These are phyloP conservation scores for Anastatica hierochuntica DNA, from an alignment of 345 rosid genomes.

Conservation along the genomic window DNA sequence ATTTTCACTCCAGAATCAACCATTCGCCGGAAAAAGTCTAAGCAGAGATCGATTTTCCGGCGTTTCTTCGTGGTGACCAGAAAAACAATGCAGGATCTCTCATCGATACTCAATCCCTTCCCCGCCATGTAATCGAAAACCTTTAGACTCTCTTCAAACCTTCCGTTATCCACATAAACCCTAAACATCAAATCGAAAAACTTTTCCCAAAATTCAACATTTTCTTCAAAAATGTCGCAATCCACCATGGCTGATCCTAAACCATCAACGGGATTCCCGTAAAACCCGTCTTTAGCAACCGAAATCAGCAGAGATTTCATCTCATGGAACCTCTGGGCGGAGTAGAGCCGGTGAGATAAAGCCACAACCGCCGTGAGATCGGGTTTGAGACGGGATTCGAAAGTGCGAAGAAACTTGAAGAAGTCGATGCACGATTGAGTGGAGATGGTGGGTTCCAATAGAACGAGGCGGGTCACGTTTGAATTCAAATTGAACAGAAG, in stretches of 20 bases:
- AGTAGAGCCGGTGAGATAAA: conserved; percentile 38
- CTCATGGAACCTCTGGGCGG: conserved; percentile 34
- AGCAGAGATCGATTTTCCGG: conserved; percentile 35
- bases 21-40: conserved; percentile 49
- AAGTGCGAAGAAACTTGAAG: conserved; percentile 39
- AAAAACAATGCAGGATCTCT: conserved; percentile 66
- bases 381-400: conserved; percentile 33
- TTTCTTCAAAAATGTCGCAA: conserved; percentile 18
- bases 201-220: conserved; percentile 32
- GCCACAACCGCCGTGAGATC: conserved; percentile 40
- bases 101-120: conserved; percentile 42
- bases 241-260: conserved; percentile 30
- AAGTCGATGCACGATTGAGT: conserved; percentile 44
- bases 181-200: conserved; percentile 55
- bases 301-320: conserved; percentile 40
- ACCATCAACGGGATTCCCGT: conserved; percentile 24
- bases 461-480: conserved; percentile 34
- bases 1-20: conserved; percentile 36
- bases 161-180: conserved; percentile 51
- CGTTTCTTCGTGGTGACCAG: conserved; percentile 55
- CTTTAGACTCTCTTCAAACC: conserved; percentile 46
- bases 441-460: conserved; percentile 41
- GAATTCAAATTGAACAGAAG: conserved; percentile 43
- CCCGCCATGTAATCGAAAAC: conserved; percentile 51
- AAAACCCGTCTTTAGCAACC: conserved; percentile 30